A percentile compares a stretch with the other conserved stretches of the same genome.
Conservation (phyloP, 805 yeast species). For the Saturnispora serradocipensis region DNA sequence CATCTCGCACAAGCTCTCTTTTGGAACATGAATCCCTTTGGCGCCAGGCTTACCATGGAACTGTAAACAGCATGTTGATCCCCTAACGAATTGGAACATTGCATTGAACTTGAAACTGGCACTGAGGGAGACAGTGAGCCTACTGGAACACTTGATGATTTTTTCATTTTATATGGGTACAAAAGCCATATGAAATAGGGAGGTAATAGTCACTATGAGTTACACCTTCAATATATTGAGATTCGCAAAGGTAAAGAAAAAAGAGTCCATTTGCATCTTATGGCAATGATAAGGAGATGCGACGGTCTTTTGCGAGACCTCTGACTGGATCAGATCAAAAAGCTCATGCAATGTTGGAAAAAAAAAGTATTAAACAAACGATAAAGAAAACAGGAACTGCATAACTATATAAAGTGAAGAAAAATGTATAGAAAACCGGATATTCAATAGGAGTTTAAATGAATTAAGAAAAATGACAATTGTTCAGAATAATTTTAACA, state of each 20-base stretch:
- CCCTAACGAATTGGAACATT: background rate
- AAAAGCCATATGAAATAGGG: background rate
- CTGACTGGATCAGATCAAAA: background rate
- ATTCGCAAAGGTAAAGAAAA: background rate
- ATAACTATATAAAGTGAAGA: background rate
- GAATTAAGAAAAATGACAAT: background rate
- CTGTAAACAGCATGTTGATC: background rate
- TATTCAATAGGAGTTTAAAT: background rate
- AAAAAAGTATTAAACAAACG: background rate
- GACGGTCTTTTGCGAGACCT: background rate
- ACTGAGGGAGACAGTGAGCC: background rate
- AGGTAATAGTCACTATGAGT: background rate
- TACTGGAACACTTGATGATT: background rate
- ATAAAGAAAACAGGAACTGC: background rate
- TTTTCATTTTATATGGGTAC: background rate
- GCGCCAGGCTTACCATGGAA: background rate
- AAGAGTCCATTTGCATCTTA: background rate
- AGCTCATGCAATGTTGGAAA: background rate
- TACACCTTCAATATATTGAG: background rate
- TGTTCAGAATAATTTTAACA: background rate
- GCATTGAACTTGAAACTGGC: background rate
- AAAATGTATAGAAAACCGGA: background rate
- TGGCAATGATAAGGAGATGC: background rate
- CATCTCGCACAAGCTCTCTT: conserved; percentile 47
- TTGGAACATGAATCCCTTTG: background rate